Evolutionary conservation across 148 eudicot species (phyloP).

Genomic region (Chenopodium berlandieri): DNA sequence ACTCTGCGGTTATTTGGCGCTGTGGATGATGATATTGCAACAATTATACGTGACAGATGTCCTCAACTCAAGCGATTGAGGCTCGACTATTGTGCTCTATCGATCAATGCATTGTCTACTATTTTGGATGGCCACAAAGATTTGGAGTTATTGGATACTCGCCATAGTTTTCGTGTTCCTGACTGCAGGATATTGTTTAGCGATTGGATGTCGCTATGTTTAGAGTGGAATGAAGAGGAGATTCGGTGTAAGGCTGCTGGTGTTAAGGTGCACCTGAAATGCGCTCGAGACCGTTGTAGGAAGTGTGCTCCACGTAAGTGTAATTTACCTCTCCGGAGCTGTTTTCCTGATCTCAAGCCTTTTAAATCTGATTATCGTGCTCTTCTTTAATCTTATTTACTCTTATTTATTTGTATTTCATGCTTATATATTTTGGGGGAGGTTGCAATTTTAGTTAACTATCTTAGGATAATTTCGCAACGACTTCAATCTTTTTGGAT

Average conservation of each 20-base stretch:
- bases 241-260: not conserved
- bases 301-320: too few species aligned
- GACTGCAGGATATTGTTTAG: not conserved
- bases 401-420: too few species aligned
- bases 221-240: slow-evolving; percentile 9
- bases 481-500: too few species aligned
- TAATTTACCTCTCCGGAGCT: too few species aligned
- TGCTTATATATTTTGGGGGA: too few species aligned
- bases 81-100: not conserved
- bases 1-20: not conserved
- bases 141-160: not conserved
- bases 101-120: not conserved
- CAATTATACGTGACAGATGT: not conserved
- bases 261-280: not conserved
- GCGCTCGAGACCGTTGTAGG: not conserved
- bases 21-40: not conserved
- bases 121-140: slow-evolving; percentile 7
- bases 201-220: not conserved
- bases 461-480: too few species aligned
- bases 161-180: not conserved
- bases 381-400: too few species aligned
- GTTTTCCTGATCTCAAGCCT: too few species aligned
- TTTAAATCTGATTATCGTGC: too few species aligned
- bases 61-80: not conserved
- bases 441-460: too few species aligned